phyloP scores from a whole-genome alignment of 345 rosid genomes.

The Salix koriyanagi region DNA sequence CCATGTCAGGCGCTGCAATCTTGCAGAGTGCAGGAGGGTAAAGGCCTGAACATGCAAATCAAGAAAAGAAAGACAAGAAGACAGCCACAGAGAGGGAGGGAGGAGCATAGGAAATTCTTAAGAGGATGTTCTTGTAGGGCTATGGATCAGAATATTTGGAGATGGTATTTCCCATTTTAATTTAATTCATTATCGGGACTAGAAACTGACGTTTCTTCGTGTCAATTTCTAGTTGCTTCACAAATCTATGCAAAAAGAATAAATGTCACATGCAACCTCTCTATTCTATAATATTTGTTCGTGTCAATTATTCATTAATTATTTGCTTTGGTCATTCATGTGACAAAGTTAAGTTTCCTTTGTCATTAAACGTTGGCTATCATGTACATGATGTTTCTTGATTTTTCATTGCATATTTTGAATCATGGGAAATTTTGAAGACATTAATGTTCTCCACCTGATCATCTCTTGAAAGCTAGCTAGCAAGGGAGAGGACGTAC shows the following conservation, averaged over 20 bases:
- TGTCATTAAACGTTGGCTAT: neutral
- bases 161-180: constrained; percentile 25
- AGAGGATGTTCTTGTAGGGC: constrained; percentile 23
- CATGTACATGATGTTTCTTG: neutral
- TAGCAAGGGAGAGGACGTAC: neutral
- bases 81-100: neutral
- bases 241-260: neutral
- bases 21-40: constrained; percentile 24
- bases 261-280: constrained; percentile 22
- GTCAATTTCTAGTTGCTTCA: constrained; percentile 10
- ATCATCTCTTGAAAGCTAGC: neutral
- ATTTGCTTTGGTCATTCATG: neutral
- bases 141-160: too few species aligned
- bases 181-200: constrained; percentile 35
- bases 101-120: constrained; percentile 4
- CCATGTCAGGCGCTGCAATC: constrained; percentile 58
- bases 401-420: neutral
- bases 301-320: neutral
- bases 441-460: neutral
- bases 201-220: constrained; percentile 30
- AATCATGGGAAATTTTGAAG: neutral
- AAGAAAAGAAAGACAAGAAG: constrained; percentile 7
- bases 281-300: neutral
- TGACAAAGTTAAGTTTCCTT: neutral
- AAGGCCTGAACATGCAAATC: constrained; percentile 10